Evolutionary conservation across 2,329 filamentous ascomycete species (phyloP).

Genomic region (Alternaria alternata): DNA sequence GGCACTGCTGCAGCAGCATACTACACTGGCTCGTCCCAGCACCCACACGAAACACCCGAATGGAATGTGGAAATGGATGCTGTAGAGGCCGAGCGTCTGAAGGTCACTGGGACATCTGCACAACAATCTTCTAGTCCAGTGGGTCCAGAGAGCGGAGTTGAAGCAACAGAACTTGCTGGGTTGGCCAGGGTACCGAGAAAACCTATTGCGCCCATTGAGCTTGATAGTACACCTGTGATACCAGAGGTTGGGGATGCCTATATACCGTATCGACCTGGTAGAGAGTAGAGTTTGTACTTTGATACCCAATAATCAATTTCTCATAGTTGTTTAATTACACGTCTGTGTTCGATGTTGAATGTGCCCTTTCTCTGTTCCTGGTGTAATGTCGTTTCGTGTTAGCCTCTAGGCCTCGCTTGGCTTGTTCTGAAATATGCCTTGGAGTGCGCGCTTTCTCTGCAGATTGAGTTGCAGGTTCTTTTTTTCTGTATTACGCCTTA

Average conservation of each 20-base stretch:
- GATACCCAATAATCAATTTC: not conserved
- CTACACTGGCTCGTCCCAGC: not conserved
- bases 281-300: not conserved
- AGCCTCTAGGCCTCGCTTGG: too few relatives aligned
- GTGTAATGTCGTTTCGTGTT: too few relatives aligned
- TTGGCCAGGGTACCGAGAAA: constrained; percentile 26
- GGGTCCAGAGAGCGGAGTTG: not conserved
- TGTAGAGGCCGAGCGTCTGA: constrained; percentile 21
- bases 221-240: constrained; percentile 22
- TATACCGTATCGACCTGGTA: constrained; percentile 18
- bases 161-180: constrained; percentile 22
- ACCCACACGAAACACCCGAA: constrained; percentile 25
- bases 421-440: too few relatives aligned
- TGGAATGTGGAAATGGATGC: constrained; percentile 37
- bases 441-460: too few relatives aligned
- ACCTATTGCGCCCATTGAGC: constrained; percentile 27
- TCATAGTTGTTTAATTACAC: not conserved
- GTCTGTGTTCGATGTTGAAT: too few relatives aligned
- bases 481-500: too few relatives aligned
- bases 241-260: constrained; percentile 26
- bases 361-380: too few relatives aligned
- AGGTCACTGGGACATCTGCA: constrained; percentile 5
- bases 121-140: not conserved
- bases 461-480: too few relatives aligned
- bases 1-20: not conserved